These are phyloP conservation scores for Citrus hindsii DNA, from an alignment of 345 rosid genomes.

Conservation along the genomic window DNA sequence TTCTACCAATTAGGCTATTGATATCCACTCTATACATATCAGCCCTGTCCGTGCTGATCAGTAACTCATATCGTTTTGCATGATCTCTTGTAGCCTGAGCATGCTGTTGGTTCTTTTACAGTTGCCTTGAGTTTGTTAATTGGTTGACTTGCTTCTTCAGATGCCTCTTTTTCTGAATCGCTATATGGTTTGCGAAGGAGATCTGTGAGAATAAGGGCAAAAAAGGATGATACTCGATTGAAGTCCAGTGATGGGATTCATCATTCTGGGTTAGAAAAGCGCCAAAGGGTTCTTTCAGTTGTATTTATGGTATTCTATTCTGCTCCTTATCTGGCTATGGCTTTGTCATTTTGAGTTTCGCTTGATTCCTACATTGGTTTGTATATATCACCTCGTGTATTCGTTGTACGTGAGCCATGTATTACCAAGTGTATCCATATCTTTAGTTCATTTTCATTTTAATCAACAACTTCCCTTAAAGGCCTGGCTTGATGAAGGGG, in stretches of 20 bases:
- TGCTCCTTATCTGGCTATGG: slow-evolving; percentile 10
- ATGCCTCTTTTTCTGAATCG: slow-evolving; percentile 95
- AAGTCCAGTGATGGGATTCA: slow-evolving; percentile 48
- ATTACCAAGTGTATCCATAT: not conserved
- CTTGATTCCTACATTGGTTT: not conserved
- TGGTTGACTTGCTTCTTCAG: slow-evolving; percentile 36
- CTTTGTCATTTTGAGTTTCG: not conserved
- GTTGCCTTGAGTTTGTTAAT: slow-evolving; percentile 5
- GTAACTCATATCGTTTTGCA: not conserved
- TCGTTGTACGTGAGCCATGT: not conserved
- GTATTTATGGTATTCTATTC: slow-evolving; percentile 72
- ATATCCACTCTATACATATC: not conserved
- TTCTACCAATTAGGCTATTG: not conserved
- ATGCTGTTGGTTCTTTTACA: not conserved
- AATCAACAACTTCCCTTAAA: not conserved
- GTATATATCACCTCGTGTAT: not conserved
- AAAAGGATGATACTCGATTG: slow-evolving; percentile 37
- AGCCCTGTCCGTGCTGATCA: not conserved
- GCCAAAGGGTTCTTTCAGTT: slow-evolving; percentile 83
- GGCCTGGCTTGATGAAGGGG: slow-evolving; percentile 9
- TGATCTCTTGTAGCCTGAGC: not conserved
- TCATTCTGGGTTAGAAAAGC: slow-evolving; percentile 72
- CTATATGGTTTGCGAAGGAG: slow-evolving; percentile 95
- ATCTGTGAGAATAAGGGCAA: slow-evolving; percentile 53
- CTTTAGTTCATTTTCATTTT: not conserved